Conservation (phyloP, 2,329 filamentous ascomycete genomes). For the Colletotrichum sp. region DNA sequence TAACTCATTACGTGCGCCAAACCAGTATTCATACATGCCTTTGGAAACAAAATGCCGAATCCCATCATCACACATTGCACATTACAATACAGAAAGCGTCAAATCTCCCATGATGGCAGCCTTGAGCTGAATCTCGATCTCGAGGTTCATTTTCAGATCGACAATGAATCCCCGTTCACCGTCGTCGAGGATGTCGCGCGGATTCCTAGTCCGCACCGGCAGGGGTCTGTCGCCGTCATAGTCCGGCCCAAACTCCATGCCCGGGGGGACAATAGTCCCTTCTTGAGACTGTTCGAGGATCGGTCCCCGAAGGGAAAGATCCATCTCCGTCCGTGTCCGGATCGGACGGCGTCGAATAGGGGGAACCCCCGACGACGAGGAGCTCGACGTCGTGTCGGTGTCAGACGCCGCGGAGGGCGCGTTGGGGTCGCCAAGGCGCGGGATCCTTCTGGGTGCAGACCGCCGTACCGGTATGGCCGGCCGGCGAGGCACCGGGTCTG, state of each 20-base stretch:
- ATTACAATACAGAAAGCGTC: constrained; percentile 11
- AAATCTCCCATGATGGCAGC: constrained; percentile 13
- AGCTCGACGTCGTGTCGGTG: constrained; percentile 12
- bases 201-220: constrained; percentile 8
- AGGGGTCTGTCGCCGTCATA: neutral
- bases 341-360: constrained; percentile 6
- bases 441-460: neutral
- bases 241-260: neutral
- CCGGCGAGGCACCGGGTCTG: constrained; percentile 3
- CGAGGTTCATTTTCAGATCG: constrained; percentile 7
- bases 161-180: constrained; percentile 18
- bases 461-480: neutral
- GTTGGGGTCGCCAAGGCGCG: neutral
- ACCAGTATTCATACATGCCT: neutral
- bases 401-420: neutral
- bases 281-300: neutral
- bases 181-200: constrained; percentile 11
- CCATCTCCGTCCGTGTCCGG: neutral
- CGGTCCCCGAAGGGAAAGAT: neutral
- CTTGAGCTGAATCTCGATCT: constrained; percentile 12
- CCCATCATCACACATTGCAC: neutral
- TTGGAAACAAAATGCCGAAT: neutral
- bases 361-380: neutral
- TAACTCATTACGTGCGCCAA: neutral
- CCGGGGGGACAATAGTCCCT: neutral